These are phyloP conservation scores for Nitzschia palea DNA, from an alignment of 108 stramenopile species.

Conservation along the genomic window DNA sequence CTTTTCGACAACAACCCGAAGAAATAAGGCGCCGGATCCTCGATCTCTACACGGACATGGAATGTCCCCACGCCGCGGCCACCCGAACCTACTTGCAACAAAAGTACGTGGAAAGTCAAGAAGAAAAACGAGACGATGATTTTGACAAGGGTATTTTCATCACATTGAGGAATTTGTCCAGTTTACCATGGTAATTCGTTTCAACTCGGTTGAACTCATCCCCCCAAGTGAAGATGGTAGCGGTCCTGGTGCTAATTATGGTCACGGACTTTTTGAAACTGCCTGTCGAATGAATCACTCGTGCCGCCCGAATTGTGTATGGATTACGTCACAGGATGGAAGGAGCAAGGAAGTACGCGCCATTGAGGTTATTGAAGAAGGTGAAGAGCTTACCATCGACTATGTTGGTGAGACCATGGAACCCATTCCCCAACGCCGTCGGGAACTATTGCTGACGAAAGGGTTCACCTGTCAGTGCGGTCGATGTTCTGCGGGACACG, in stretches of 20 bases:
- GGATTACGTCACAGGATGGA: slow-evolving; percentile 34
- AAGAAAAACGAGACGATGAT: slow-evolving; percentile 8
- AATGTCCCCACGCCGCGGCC: slow-evolving; percentile 29
- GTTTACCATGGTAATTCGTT: slow-evolving; percentile 39
- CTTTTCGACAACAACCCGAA: slow-evolving; percentile 18
- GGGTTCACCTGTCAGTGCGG: slow-evolving; percentile 32
- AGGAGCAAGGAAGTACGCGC: slow-evolving; percentile 29
- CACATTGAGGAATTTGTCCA: slow-evolving; percentile 33
- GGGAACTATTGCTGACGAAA: slow-evolving; percentile 21
- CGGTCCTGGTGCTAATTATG: slow-evolving; percentile 26
- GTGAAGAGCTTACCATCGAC: slow-evolving; percentile 39
- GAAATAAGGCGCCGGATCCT: slow-evolving; percentile 13
- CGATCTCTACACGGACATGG: slow-evolving; percentile 27
- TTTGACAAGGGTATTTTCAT: slow-evolving; percentile 20
- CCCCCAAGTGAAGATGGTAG: slow-evolving; percentile 32
- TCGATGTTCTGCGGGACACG: slow-evolving; percentile 25
- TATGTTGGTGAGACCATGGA: slow-evolving; percentile 26
- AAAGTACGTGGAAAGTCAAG: background rate
- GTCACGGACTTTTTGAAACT: slow-evolving; percentile 35
- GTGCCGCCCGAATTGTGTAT: slow-evolving; percentile 38
- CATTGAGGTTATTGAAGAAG: slow-evolving; percentile 20
- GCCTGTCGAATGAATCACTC: slow-evolving; percentile 43
- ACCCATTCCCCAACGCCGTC: slow-evolving; percentile 19
- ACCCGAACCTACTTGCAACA: slow-evolving; percentile 17
- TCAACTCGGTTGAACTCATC: slow-evolving; percentile 33